A percentile compares a stretch with the other conserved stretches of the same genome.
phyloP scores from a whole-genome alignment of 495 filamentous ascomycete species.

The Chlorociboria aeruginascens region DNA sequence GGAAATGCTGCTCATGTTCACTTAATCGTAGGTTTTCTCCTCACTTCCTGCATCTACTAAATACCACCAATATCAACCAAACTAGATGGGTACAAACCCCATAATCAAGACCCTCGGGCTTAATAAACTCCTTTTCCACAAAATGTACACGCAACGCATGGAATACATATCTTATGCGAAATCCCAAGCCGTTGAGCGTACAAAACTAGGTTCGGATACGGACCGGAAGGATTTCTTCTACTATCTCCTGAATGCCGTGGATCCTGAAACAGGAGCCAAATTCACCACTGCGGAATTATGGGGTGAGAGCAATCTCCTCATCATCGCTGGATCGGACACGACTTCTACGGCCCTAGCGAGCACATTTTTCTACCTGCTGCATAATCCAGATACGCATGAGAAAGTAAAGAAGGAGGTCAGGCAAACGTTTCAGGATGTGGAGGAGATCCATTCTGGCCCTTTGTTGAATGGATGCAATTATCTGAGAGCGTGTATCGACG shows the following conservation, averaged over 20 bases:
- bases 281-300: slow-evolving; percentile 56
- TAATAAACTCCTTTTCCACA: slow-evolving; percentile 5
- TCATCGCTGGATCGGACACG: slow-evolving; percentile 51
- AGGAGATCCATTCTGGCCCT: slow-evolving; percentile 32
- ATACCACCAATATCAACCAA: background rate
- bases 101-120: slow-evolving; percentile 6
- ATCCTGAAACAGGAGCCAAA: slow-evolving; percentile 51
- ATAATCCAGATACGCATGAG: slow-evolving; percentile 37
- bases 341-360: slow-evolving; percentile 51
- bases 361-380: slow-evolving; percentile 55
- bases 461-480: slow-evolving; percentile 24
- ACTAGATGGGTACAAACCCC: background rate
- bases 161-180: slow-evolving; percentile 5
- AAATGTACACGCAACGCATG: slow-evolving; percentile 3
- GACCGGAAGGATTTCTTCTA: slow-evolving; percentile 56
- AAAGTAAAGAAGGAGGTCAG: slow-evolving; percentile 38
- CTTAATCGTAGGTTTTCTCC: slow-evolving; percentile 33
- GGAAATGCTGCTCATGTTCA: slow-evolving; percentile 43
- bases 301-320: slow-evolving; percentile 58
- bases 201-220: slow-evolving; percentile 40
- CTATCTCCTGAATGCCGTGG: slow-evolving; percentile 42
- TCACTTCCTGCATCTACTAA: background rate
- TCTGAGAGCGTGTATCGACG: slow-evolving; percentile 53
- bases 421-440: slow-evolving; percentile 32
- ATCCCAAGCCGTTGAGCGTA: slow-evolving; percentile 38